Conservation (phyloP, 495 filamentous ascomycete genomes). For the Hypoxylon perforatum region DNA sequence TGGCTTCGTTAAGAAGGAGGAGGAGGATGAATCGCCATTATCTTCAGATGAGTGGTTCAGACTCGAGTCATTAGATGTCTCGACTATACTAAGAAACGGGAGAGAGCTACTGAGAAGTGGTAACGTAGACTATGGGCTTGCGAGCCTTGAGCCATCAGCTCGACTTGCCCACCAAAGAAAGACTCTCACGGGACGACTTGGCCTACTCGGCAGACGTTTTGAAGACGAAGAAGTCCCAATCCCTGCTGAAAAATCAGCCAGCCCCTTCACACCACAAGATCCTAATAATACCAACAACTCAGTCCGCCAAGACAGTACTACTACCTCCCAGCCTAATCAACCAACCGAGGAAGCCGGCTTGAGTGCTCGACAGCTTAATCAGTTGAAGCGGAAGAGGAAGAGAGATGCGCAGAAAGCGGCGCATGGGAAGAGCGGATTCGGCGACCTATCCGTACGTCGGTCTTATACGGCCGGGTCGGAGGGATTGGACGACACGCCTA, state of each 20-base stretch:
- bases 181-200: slow-evolving; percentile 82
- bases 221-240: slow-evolving; percentile 81
- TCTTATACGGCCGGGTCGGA: slow-evolving; percentile 67
- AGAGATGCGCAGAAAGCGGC: slow-evolving; percentile 83
- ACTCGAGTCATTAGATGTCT: slow-evolving; percentile 80
- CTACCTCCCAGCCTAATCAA: slow-evolving; percentile 44
- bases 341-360: slow-evolving; percentile 74
- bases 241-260: slow-evolving; percentile 49
- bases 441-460: slow-evolving; percentile 81
- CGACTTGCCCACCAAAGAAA: slow-evolving; percentile 89
- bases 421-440: slow-evolving; percentile 74
- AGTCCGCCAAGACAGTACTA: slow-evolving; percentile 48
- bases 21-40: slow-evolving; percentile 52
- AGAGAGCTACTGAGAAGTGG: slow-evolving; percentile 85
- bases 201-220: slow-evolving; percentile 81
- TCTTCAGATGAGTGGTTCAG: slow-evolving; percentile 69
- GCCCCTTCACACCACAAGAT: slow-evolving; percentile 56
- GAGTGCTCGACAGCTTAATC: slow-evolving; percentile 92
- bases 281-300: slow-evolving; percentile 54
- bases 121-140: slow-evolving; percentile 83
- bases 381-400: slow-evolving; percentile 91
- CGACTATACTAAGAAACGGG: slow-evolving; percentile 81
- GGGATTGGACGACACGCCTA: slow-evolving; percentile 65
- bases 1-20: slow-evolving; percentile 62
- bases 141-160: slow-evolving; percentile 79